These are phyloP conservation scores for Aphanomyces euteiches DNA, from an alignment of 352 stramenopile species.

Conservation along the genomic window DNA sequence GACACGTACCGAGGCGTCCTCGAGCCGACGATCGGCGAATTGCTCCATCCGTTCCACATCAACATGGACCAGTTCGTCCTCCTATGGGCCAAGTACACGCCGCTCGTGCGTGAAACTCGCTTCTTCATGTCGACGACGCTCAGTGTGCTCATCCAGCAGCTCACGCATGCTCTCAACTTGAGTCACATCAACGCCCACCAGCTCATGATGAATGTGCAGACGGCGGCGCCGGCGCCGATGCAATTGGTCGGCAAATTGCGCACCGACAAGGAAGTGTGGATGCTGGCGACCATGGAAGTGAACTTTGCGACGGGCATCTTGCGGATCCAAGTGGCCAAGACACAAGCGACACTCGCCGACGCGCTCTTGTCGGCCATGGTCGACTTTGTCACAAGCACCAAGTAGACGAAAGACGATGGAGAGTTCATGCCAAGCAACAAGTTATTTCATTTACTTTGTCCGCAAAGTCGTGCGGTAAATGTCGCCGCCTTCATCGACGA, in stretches of 20 bases:
- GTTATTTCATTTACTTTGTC: conserved; percentile 9
- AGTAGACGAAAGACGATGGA: not conserved
- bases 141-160: conserved; percentile 20
- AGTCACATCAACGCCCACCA: conserved; percentile 30
- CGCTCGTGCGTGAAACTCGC: conserved; percentile 1
- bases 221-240: not conserved
- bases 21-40: conserved; percentile 54
- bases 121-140: conserved; percentile 24
- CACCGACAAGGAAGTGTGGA: conserved; percentile 29
- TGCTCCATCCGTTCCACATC: conserved; percentile 68
- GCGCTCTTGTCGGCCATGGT: conserved; percentile 16
- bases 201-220: conserved; percentile 11
- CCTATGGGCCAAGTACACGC: conserved; percentile 28
- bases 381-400: conserved; percentile 2
- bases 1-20: conserved; percentile 55
- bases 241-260: conserved; percentile 26
- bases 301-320: conserved; percentile 21
- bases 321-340: conserved; percentile 20
- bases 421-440: not conserved
- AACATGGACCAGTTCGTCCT: conserved; percentile 68
- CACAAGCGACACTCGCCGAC: not conserved
- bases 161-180: conserved; percentile 25
- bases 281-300: conserved; percentile 28
- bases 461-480: conserved; percentile 49
- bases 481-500: conserved; percentile 56